Conservation (phyloP, 805 yeast genomes). For the Blastobotrys parvus region DNA sequence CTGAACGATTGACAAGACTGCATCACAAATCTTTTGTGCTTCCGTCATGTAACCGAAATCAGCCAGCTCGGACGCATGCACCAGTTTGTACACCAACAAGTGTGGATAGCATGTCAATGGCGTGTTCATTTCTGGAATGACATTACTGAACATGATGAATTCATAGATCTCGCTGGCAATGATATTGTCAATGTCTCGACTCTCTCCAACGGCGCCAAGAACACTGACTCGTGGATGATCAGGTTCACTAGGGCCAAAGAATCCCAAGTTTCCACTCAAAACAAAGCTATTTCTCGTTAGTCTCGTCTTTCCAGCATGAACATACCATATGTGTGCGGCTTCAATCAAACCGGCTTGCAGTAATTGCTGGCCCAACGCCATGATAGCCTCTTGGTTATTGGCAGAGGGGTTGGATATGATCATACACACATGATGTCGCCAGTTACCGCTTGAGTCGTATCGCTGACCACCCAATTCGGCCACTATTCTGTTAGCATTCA, state of each 20-base stretch:
- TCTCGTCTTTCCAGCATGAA: not conserved
- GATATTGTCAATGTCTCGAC: conserved; percentile 41
- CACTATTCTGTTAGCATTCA: not conserved
- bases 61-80: conserved; percentile 59
- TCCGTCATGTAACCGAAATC: conserved; percentile 54
- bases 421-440: conserved; percentile 27
- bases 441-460: conserved; percentile 8
- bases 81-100: conserved; percentile 50
- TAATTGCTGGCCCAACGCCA: conserved; percentile 31
- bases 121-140: conserved; percentile 23
- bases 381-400: conserved; percentile 23
- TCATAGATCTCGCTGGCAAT: conserved; percentile 68
- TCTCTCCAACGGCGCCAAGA: conserved; percentile 32
- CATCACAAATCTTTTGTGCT: conserved; percentile 58
- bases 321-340: conserved; percentile 34
- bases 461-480: conserved; percentile 6
- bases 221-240: conserved; percentile 15
- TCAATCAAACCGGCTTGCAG: conserved; percentile 29
- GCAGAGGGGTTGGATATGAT: conserved; percentile 25
- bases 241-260: conserved; percentile 23
- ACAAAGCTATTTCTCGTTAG: conserved; percentile 13
- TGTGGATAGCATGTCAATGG: conserved; percentile 35
- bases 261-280: conserved; percentile 23
- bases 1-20: conserved; percentile 34
- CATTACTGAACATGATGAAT: conserved; percentile 34